Conservation (phyloP, 2,329 filamentous ascomycete species). For the Aschersonia sp. region DNA sequence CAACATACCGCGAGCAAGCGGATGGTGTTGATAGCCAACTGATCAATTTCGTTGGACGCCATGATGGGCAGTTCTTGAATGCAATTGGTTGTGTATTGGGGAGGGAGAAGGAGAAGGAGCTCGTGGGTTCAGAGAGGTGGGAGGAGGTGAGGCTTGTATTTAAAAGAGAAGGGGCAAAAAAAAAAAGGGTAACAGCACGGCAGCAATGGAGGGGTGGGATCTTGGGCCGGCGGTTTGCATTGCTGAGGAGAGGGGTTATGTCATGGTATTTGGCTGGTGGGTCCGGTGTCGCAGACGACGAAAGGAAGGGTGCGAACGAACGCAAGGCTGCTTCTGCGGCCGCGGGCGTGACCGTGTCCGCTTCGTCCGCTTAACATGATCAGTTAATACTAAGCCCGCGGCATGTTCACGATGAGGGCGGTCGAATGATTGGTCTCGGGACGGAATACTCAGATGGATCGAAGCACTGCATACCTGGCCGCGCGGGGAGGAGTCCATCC, state of each 20-base stretch:
- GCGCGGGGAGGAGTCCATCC: too few species aligned
- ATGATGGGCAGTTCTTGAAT: constrained; percentile 41
- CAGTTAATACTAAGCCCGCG: too few species aligned
- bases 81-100: constrained; percentile 7
- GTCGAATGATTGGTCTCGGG: too few species aligned
- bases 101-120: constrained; percentile 5
- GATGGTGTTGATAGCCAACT: constrained; percentile 96
- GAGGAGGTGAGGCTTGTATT: constrained; percentile 10
- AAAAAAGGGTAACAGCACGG: constrained; percentile 10
- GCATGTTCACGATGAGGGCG: too few species aligned
- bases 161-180: constrained; percentile 7
- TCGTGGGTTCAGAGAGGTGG: constrained; percentile 4
- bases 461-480: too few species aligned
- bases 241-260: constrained; percentile 15
- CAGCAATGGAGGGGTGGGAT: constrained; percentile 4
- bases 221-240: constrained; percentile 1
- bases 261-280: constrained; percentile 10
- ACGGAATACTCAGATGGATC: too few species aligned
- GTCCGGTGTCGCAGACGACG: constrained; percentile 3
- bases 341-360: too few species aligned
- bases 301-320: not conserved
- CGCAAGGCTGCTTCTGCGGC: not conserved
- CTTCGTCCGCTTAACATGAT: not conserved
- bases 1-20: constrained; percentile 80
- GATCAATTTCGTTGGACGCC: constrained; percentile 78